Conservation (phyloP, 352 stramenopile genomes). For the Globisporangium lucens region DNA sequence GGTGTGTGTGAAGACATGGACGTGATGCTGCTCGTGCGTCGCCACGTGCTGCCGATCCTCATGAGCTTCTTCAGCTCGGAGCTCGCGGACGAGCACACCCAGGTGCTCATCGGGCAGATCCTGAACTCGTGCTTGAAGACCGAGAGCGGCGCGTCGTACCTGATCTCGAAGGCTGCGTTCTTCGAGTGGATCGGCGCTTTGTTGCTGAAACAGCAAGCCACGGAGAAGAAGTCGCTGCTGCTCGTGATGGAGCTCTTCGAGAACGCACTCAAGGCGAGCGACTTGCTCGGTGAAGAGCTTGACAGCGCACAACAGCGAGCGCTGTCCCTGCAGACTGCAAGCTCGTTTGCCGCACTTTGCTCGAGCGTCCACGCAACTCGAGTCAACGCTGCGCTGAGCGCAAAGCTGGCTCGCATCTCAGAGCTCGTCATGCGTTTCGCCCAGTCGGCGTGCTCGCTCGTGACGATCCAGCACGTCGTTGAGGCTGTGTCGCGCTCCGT, state of each 20-base stretch:
- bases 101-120: conserved; percentile 66
- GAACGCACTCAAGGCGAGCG: conserved; percentile 21
- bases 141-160: conserved; percentile 36
- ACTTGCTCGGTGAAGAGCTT: conserved; percentile 23
- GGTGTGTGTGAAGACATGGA: conserved; percentile 66
- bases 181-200: conserved; percentile 58
- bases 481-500: conserved; percentile 3
- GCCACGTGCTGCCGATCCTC: conserved; percentile 78
- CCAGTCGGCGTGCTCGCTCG: conserved; percentile 33
- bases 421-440: conserved; percentile 32
- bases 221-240: conserved; percentile 21
- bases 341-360: conserved; percentile 38
- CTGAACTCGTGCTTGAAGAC: conserved; percentile 47
- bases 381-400: conserved; percentile 8
- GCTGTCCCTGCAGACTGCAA: conserved; percentile 32
- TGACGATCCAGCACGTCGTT: conserved; percentile 34
- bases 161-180: conserved; percentile 63
- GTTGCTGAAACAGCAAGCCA: conserved; percentile 24
- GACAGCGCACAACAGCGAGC: conserved; percentile 37
- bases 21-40: conserved; percentile 64
- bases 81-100: conserved; percentile 74
- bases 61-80: conserved; percentile 80
- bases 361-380: conserved; percentile 12
- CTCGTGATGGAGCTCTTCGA: conserved; percentile 43
- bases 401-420: conserved; percentile 25